Base-by-base conservation (phyloP, 208 protist genomes). In the Spongospora subterranea region DNA sequence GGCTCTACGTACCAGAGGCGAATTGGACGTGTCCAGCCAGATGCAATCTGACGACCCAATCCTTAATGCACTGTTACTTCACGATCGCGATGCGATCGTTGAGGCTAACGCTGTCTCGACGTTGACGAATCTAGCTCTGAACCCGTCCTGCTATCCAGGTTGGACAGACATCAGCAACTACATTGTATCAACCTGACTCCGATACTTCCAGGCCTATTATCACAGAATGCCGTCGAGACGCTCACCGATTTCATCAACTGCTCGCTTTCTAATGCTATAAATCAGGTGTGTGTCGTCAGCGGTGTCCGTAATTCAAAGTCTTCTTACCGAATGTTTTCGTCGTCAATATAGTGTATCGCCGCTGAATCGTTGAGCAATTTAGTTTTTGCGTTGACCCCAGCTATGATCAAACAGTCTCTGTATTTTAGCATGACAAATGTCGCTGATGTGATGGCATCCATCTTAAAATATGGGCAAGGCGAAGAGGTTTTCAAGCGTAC, bases 381-480 rank as follows among this genome's bases (percentile, higher is more conserved):
- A n/a, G 71, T 82, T 6, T 82, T 82, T n/a, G 6, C 71, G n/a
- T 43, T 82, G 35, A 82, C 71, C 13, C n/a, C 71, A 13, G 35
- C 71, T n/a, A 82, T 82, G 71, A 35, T 82, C 17, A 82, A 43
- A 43, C 71, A 82, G n/a, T 6, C 71, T 13, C 71, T 6, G n/a
- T 82, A 45, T 43, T 82, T 82, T n/a, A 82, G 71, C n/a, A 39
- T 82, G 71, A 82, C 71, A n/a, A 82, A 82, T 43, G n/a, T 82
- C 71, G 71, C 71, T n/a, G 71, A 82, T 43, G n/a, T 82, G 17
- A 82, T 82, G 71, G 17, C 6, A n/a, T 6, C 71, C 13, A 6
- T 82, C 17, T n/a, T 82, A n/a, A 82, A 82, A 43, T 82, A 82
- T n/a, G 71, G 71, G 35, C 17, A 6, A 20, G 71, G 35, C 6